Evolutionary conservation across 2,329 filamentous ascomycete species (phyloP).

Genomic region (Penicillium sp.): DNA sequence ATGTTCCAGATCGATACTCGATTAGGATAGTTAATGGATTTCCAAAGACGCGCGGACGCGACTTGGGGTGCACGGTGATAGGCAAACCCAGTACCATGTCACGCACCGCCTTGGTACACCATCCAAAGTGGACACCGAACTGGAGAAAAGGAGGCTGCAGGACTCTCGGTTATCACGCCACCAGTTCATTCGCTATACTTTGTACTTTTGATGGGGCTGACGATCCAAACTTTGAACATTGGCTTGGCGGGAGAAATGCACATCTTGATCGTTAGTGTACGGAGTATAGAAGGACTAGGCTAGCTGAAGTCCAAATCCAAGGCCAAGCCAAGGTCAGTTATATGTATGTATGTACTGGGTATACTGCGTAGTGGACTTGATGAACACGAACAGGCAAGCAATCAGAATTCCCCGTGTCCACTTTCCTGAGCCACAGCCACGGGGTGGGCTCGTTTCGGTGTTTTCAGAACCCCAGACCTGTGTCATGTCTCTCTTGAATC

Average conservation of each 20-base stretch:
- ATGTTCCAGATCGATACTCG: slow-evolving; percentile 4
- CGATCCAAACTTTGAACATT: slow-evolving; percentile 1
- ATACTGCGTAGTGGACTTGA: neutral
- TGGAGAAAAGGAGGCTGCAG: neutral
- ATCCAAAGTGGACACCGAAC: neutral
- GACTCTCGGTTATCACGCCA: slow-evolving; percentile 15
- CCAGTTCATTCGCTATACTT: slow-evolving; percentile 3
- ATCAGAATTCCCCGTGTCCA: slow-evolving; percentile 1
- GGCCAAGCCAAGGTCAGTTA: neutral
- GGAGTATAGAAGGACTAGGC: too few species aligned
- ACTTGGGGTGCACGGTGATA: slow-evolving; percentile 8
- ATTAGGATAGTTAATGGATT: slow-evolving; percentile 10
- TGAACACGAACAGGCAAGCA: neutral
- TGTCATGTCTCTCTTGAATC: neutral
- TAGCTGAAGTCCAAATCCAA: too few species aligned
- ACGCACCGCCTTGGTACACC: slow-evolving; percentile 9
- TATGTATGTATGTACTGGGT: too few species aligned
- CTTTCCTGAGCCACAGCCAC: slow-evolving; percentile 25
- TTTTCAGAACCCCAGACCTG: slow-evolving; percentile 26
- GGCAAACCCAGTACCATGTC: slow-evolving; percentile 18
- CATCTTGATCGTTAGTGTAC: neutral
- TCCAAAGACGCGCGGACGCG: neutral
- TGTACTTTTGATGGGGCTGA: neutral
- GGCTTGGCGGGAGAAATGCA: neutral
- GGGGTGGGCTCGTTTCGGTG: slow-evolving; percentile 15